Evolutionary conservation across 768 basidiomycete species (phyloP), one percentile per base, ranked within the genome.

Genomic region (Boletus sp.): DNA sequence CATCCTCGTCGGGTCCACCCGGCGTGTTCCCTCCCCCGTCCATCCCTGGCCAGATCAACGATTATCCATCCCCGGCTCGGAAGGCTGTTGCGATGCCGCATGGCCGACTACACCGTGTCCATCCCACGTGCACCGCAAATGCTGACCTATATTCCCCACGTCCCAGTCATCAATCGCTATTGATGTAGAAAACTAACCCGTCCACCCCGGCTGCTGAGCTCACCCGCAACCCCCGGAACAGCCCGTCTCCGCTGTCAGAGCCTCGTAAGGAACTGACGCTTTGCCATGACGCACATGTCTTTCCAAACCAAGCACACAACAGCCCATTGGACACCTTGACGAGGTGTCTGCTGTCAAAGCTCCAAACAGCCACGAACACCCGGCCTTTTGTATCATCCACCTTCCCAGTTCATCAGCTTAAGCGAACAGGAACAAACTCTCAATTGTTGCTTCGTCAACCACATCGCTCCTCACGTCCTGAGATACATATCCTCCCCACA

Each of bases 1-100:
- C 35, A n/a, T 27, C 23, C 38, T 9, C 40, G 32, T 62, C 65
- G 61, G 64, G 46, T 51, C 47, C 27, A 33, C 53, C 65, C 66
- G 39, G 58, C 47, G 39, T 37, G 43, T 60, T 55, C 56, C 54
- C 53, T 46, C 46, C 58, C 17, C 51, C 37, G 4, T 13, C 33
- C 47, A 19, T 21, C 57, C 64, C 64, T 56, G 49, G 27, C 15
- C 34, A 38, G 38, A 53, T 42, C 48, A 21, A 37, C 50, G 41
- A 42, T 44, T 15, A 33, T 9, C 44, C 33, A 38, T 48, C 47
- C 47, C 47, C 47, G 27, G 25, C 25, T 4, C 47, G 47, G 34
- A 7, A 23, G 39, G 14, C 23, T 25, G 41, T 42, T 42, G 13
- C 41, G 25, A 41, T 19, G 27, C 34, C 47, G 46, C 46, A 34